Conservation (phyloP, 352 stramenopile genomes). For the Phytophthora ramorum region DNA sequence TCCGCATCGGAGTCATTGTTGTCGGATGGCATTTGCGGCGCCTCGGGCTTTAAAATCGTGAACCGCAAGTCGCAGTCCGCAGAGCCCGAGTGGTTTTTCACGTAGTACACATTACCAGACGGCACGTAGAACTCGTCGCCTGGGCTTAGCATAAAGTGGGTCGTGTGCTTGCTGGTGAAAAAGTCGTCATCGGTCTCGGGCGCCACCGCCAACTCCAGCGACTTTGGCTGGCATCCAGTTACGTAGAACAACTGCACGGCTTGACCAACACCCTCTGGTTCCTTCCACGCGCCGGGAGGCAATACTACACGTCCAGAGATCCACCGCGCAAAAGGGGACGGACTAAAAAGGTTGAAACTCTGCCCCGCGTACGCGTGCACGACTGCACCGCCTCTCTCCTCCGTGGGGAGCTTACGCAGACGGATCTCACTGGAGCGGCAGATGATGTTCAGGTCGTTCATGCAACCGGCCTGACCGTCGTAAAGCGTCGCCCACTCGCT, state of each 20-base stretch:
- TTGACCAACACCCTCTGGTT: constrained; percentile 93
- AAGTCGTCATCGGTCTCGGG: constrained; percentile 77
- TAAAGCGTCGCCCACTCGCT: constrained; percentile 81
- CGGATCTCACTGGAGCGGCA: constrained; percentile 78
- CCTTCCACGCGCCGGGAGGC: constrained; percentile 94
- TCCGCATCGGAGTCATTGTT: constrained; percentile 33
- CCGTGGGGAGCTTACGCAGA: constrained; percentile 70
- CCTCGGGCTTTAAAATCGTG: constrained; percentile 93
- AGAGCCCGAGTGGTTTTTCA: constrained; percentile 95
- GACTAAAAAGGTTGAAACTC: constrained; percentile 88
- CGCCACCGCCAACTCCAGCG: constrained; percentile 77
- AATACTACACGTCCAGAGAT: constrained; percentile 93
- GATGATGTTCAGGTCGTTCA: constrained; percentile 86
- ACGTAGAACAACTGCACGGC: constrained; percentile 97
- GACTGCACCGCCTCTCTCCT: constrained; percentile 53
- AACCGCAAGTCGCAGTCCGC: constrained; percentile 93
- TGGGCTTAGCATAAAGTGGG: constrained; percentile 93
- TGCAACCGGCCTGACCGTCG: constrained; percentile 55
- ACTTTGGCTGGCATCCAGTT: constrained; percentile 83
- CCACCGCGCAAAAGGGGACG: constrained; percentile 79
- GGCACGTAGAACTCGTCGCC: constrained; percentile 98
- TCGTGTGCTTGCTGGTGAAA: constrained; percentile 92
- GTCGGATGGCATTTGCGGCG: constrained; percentile 15
- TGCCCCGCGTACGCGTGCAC: constrained; percentile 74
- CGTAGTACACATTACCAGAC: constrained; percentile 95